Conservation (phyloP, 305 asterid species). For the Rubia peregrina region DNA sequence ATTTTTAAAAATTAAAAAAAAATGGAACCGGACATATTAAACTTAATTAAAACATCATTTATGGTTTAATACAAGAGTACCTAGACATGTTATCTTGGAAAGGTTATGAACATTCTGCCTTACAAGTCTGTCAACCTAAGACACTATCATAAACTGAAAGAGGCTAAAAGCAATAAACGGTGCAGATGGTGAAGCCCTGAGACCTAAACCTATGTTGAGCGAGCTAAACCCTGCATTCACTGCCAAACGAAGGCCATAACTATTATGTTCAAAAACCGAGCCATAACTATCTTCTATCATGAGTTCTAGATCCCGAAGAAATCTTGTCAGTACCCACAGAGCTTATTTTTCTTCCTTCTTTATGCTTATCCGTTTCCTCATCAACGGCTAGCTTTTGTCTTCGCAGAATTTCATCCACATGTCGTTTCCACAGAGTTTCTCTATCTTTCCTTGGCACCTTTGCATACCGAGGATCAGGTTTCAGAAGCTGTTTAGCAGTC, state of each 20-base stretch:
- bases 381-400: conserved; percentile 46
- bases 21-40: too few species aligned
- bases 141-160: background rate
- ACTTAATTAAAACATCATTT: too few species aligned
- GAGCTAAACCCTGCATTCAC: background rate
- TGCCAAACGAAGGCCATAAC: background rate
- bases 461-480: conserved; percentile 62
- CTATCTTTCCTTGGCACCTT: conserved; percentile 86
- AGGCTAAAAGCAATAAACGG: background rate
- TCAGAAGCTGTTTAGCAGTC: conserved; percentile 69
- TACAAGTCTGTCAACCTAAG: background rate
- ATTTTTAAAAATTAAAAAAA: too few species aligned
- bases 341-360: conserved; percentile 39
- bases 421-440: conserved; percentile 80
- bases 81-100: background rate
- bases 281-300: conserved; percentile 40
- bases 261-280: background rate
- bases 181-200: background rate
- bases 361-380: conserved; percentile 42
- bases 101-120: background rate
- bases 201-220: background rate
- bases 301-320: conserved; percentile 34
- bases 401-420: conserved; percentile 65
- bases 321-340: conserved; percentile 40
- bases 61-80: too few species aligned